phyloP scores from a whole-genome alignment of 176 grass and related monocot species.

The Eragrostis nindensis region DNA sequence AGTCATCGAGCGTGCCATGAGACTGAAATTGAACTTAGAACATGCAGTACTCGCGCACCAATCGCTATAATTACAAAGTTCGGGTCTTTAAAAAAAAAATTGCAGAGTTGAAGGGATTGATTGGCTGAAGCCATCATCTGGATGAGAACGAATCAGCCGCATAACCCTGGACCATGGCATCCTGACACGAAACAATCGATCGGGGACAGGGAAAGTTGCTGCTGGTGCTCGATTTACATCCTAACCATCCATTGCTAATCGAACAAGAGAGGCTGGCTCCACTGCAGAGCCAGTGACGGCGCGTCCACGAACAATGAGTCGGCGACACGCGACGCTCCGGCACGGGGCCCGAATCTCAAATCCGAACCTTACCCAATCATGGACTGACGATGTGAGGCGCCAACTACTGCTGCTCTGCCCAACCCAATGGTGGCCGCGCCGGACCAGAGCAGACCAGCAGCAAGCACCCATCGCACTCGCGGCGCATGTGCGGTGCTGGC shows the following conservation, averaged over 20 bases:
- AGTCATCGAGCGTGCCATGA: no score
- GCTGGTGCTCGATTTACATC: neutral
- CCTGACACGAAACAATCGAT: neutral
- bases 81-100: no score
- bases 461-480: neutral
- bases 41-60: no score
- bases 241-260: neutral
- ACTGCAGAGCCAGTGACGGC: neutral
- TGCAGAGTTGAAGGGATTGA: no score
- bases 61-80: no score
- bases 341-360: neutral
- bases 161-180: neutral
- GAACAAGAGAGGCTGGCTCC: neutral
- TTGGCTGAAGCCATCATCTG: neutral
- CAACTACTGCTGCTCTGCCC: neutral
- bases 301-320: neutral
- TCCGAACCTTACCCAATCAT: conserved; percentile 17
- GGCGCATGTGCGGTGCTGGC: conserved; percentile 11
- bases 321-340: neutral
- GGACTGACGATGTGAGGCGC: neutral
- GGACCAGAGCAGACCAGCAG: no score
- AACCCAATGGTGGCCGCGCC: no score
- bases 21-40: no score
- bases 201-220: neutral
- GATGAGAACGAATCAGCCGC: neutral